phyloP scores from a whole-genome alignment of 2,329 filamentous ascomycete genomes.

The Fusarium marasasianum region DNA sequence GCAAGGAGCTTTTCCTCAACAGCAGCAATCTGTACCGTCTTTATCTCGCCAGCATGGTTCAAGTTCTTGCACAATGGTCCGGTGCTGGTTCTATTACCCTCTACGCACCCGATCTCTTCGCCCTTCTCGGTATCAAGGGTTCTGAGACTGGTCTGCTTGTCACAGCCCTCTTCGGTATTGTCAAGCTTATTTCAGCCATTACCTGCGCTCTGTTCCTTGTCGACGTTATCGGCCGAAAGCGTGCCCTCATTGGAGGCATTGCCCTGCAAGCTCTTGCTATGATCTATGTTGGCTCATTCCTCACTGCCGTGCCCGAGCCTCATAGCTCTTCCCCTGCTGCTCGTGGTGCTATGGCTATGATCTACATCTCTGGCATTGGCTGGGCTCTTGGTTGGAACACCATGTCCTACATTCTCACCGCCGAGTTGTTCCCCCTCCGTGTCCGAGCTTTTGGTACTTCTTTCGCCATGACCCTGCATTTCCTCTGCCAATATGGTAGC shows the following conservation, averaged over 20 bases:
- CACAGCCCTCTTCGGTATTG: slow-evolving; percentile 13
- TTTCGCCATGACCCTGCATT: slow-evolving; percentile 15
- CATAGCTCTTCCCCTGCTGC: neutral
- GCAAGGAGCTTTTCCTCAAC: slow-evolving; percentile 25
- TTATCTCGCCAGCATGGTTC: slow-evolving; percentile 31
- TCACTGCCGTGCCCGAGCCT: neutral
- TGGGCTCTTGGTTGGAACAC: slow-evolving; percentile 34
- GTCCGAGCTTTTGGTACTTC: slow-evolving; percentile 16
- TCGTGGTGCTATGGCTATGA: slow-evolving; percentile 13
- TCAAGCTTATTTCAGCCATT: slow-evolving; percentile 10
- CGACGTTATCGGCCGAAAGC: slow-evolving; percentile 14
- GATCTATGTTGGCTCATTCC: slow-evolving; percentile 12
- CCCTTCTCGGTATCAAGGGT: slow-evolving; percentile 4
- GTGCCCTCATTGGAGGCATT: slow-evolving; percentile 10
- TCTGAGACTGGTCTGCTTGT: slow-evolving; percentile 16
- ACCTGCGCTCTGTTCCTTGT: slow-evolving; percentile 10
- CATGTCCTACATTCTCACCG: slow-evolving; percentile 27
- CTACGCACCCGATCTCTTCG: slow-evolving; percentile 9
- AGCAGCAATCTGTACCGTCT: slow-evolving; percentile 28
- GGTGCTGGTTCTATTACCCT: slow-evolving; percentile 24
- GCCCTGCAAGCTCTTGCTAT: slow-evolving; percentile 9
- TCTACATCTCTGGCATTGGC: slow-evolving; percentile 28
- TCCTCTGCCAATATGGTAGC: slow-evolving; percentile 14
- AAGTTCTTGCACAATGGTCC: slow-evolving; percentile 31
- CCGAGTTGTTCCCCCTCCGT: slow-evolving; percentile 22